phyloP scores from a whole-genome alignment of 1,284 basidiomycete genomes.

The Agaricales sp. region DNA sequence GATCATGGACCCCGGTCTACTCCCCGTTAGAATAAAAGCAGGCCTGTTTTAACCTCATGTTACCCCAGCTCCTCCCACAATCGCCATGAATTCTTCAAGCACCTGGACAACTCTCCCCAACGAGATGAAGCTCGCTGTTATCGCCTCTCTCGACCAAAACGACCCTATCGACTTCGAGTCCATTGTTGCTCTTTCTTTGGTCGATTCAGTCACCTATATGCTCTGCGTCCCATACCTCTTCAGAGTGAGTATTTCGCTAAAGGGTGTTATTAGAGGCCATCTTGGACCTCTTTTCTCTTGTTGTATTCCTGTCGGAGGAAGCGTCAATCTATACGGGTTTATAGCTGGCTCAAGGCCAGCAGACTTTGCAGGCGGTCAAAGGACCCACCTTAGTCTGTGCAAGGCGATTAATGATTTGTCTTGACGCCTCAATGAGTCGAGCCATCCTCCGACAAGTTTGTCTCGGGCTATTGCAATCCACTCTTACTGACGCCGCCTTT shows the following conservation, averaged over 20 bases:
- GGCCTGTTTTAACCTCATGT: constrained; percentile 18
- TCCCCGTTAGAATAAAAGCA: constrained; percentile 8
- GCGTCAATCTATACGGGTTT: too few species aligned
- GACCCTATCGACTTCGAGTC: constrained; percentile 20
- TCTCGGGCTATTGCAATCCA: too few species aligned
- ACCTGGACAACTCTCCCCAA: constrained; percentile 49
- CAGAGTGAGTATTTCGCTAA: constrained; percentile 28
- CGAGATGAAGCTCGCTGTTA: constrained; percentile 53
- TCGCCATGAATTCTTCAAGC: constrained; percentile 17
- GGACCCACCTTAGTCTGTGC: too few species aligned
- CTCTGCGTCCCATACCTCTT: constrained; percentile 51
- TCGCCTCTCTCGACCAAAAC: constrained; percentile 33
- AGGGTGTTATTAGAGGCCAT: too few species aligned
- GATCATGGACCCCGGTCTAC: too few species aligned
- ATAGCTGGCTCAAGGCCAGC: too few species aligned
- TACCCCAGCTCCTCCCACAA: constrained; percentile 17
- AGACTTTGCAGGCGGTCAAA: constrained; percentile 8
- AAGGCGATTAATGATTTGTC: too few species aligned
- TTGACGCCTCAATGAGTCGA: too few species aligned
- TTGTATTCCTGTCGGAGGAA: too few species aligned
- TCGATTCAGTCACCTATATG: constrained; percentile 36
- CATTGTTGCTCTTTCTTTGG: constrained; percentile 30
- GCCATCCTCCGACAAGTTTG: too few species aligned
- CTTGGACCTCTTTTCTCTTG: too few species aligned
- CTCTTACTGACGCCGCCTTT: not conserved